Percentiles rank a stretch among this genome's conserved stretches.
phyloP scores from a whole-genome alignment of 164 flowering plant species.

The Akebia trifoliata region DNA sequence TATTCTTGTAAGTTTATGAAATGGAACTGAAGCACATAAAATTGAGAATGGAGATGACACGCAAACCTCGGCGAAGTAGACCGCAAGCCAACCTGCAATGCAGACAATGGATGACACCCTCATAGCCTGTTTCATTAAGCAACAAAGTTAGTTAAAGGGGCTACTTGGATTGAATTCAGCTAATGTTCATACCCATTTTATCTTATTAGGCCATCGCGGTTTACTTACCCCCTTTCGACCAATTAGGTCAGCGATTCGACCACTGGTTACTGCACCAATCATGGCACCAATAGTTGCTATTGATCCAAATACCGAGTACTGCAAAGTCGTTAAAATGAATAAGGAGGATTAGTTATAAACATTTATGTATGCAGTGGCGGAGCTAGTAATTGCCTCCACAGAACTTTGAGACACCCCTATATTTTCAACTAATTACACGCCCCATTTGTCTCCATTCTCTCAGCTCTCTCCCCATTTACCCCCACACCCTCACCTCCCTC shows the following conservation, averaged over 20 bases:
- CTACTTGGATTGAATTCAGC: not conserved
- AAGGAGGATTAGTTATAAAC: not conserved
- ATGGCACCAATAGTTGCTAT: slow-evolving; percentile 70
- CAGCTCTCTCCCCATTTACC: too few species aligned
- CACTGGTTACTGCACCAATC: slow-evolving; percentile 72
- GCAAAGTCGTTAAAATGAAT: slow-evolving; percentile 10
- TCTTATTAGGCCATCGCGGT: not conserved
- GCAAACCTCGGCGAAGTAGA: slow-evolving; percentile 66
- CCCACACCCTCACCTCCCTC: too few species aligned
- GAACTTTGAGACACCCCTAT: too few species aligned
- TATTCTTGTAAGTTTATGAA: not conserved
- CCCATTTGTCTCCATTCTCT: too few species aligned
- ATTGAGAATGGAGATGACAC: not conserved
- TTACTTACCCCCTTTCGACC: slow-evolving; percentile 67
- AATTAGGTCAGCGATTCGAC: slow-evolving; percentile 53
- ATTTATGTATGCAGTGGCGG: not conserved
- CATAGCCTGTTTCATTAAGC: slow-evolving; percentile 56
- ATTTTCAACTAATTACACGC: too few species aligned
- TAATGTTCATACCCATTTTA: not conserved
- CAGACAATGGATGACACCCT: slow-evolving; percentile 51
- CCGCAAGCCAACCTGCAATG: slow-evolving; percentile 70
- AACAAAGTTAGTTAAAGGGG: not conserved
- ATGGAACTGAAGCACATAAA: not conserved
- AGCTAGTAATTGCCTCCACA: too few species aligned
- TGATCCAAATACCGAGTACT: slow-evolving; percentile 77